phyloP scores from a whole-genome alignment of 2,329 filamentous ascomycete species.

The Neonectria neomacrospora region DNA sequence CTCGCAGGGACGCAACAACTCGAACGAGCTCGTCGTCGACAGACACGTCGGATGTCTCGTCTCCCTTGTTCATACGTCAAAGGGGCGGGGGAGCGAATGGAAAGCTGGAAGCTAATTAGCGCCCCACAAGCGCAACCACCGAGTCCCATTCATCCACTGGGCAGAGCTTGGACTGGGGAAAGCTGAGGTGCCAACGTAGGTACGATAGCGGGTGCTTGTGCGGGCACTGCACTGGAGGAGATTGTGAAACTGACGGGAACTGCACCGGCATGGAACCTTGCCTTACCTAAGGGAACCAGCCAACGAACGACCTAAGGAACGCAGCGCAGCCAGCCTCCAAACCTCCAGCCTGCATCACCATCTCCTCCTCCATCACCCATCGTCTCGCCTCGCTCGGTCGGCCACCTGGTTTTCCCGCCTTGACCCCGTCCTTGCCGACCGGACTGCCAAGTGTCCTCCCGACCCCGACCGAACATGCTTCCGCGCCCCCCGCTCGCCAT shows the following conservation, averaged over 20 bases:
- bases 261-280: not conserved
- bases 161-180: not conserved
- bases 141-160: slow-evolving; percentile 8
- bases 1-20: not conserved
- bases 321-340: slow-evolving; percentile 21
- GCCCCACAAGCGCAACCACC: slow-evolving; percentile 15
- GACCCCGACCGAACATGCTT: slow-evolving; percentile 44
- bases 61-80: slow-evolving; percentile 26
- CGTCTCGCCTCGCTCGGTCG: slow-evolving; percentile 3
- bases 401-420: slow-evolving; percentile 1
- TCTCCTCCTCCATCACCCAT: slow-evolving; percentile 17
- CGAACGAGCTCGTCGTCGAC: not conserved
- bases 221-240: slow-evolving; percentile 13
- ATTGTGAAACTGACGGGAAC: slow-evolving; percentile 25
- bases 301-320: slow-evolving; percentile 1
- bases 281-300: slow-evolving; percentile 17
- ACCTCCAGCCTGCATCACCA: slow-evolving; percentile 18
- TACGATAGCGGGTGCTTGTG: slow-evolving; percentile 18
- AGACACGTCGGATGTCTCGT: slow-evolving; percentile 14
- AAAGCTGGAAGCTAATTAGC: slow-evolving; percentile 4
- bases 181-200: not conserved
- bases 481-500: slow-evolving; percentile 36
- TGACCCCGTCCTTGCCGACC: slow-evolving; percentile 11
- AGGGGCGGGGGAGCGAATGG: slow-evolving; percentile 15
- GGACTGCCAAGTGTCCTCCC: slow-evolving; percentile 16